Percentiles rank a stretch among this genome's conserved stretches.
Evolutionary conservation across 257 asterid species (phyloP).

Genomic region (Buddleja alternifolia): DNA sequence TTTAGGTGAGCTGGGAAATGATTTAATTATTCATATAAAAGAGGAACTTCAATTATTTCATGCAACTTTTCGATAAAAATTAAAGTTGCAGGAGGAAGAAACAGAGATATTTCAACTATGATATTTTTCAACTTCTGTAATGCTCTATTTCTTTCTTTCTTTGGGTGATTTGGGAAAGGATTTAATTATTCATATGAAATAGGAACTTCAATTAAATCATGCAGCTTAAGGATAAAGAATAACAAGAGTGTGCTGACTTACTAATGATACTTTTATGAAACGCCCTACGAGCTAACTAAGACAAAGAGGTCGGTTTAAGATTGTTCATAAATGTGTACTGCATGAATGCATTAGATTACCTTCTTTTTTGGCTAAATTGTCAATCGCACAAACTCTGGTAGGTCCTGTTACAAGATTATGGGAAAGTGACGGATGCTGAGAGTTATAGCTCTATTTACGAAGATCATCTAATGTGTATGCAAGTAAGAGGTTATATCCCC

Average conservation of each 20-base stretch:
- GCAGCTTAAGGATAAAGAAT: background rate
- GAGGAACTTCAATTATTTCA: background rate
- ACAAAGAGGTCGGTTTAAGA: constrained; percentile 1
- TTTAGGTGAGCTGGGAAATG: background rate
- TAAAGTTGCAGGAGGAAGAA: no score
- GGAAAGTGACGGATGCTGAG: constrained; percentile 29
- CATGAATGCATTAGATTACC: constrained; percentile 3
- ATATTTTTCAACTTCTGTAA: no score
- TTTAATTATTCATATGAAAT: background rate
- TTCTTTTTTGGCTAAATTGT: constrained; percentile 10
- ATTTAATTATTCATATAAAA: background rate
- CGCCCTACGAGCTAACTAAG: constrained; percentile 8
- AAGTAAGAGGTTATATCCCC: constrained; percentile 42
- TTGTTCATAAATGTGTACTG: background rate
- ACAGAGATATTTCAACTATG: no score
- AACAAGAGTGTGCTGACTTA: background rate
- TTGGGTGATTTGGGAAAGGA: background rate
- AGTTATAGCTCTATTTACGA: constrained; percentile 35
- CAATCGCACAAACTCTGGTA: constrained; percentile 23
- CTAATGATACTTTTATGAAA: background rate
- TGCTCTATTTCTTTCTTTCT: no score
- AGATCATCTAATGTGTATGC: constrained; percentile 58
- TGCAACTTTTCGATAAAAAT: background rate
- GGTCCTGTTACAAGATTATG: constrained; percentile 39
- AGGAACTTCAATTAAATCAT: background rate